Evolutionary conservation across 2,329 filamentous ascomycete genomes (phyloP), one percentile per base, ranked within the genome.

Genomic region (Fusarium gaditjirri): DNA sequence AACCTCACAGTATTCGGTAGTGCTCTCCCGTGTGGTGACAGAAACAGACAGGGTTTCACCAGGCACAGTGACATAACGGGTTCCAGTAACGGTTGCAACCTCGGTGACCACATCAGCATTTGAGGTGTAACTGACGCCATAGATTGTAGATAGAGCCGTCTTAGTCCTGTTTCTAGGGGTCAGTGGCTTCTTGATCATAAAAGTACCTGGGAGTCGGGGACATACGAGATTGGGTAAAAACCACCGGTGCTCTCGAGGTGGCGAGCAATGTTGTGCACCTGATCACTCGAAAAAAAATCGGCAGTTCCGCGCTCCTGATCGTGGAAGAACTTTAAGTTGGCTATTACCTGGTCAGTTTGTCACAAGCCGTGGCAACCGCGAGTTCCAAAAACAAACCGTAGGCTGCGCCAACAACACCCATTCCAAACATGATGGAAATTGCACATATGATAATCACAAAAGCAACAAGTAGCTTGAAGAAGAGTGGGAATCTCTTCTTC

Each of bases 151-250:
- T 44, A 79, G 64, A 25, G 75, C 72, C 25, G 81, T 82, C 53
- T 78, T 76, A 12, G 81, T 83, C 42, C 81, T 82, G 21, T 12
- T 31, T 25, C 14, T 14, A 27, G 27, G 29, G 21, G 60, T 78
- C 49, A 76, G 64, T 57, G 14, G 11, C 17, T 11, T n/a, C 25
- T 53, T 25, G 25, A 38, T 19, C 33, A 13, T 39, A 23, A 14
- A 36, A 57, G 33, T 9, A 8, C 56, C 25, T 10, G 7, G 38
- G 17, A 44, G 29, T 31, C 35, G 31, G 21, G 19, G 14, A 72
- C 81, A 77, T 73, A 83, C 81, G 80, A 80, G 67, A 82, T 75
- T 3, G 81, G 80, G 29, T 81, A 75, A 49, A 74, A 78, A 61
- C 78, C 68, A 25, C 42, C 72, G 31, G 52, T 55, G 17, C 16